phyloP scores from a whole-genome alignment of 441 rosid species.

The Dalechampia spathulata region DNA sequence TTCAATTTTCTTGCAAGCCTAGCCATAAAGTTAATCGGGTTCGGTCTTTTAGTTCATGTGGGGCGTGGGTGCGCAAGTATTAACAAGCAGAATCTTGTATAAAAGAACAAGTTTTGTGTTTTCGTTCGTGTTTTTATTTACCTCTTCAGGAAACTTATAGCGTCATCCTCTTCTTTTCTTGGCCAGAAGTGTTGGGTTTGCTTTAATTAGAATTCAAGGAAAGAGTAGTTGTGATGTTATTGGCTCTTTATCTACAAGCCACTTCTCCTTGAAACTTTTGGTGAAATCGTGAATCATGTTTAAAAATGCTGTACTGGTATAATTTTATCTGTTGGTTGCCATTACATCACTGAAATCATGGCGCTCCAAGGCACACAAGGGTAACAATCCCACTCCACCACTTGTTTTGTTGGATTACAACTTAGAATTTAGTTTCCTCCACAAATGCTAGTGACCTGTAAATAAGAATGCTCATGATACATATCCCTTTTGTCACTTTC shows the following conservation, averaged over 20 bases:
- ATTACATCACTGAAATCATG: neutral
- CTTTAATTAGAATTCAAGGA: constrained; percentile 37
- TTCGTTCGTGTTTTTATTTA: neutral
- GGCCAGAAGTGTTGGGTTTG: constrained; percentile 11
- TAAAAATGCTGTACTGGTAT: neutral
- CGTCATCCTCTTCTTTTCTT: constrained; percentile 3
- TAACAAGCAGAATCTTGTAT: too few relatives aligned
- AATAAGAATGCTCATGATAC: neutral
- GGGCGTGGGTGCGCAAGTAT: too few relatives aligned
- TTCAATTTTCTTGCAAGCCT: too few relatives aligned
- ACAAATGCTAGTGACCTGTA: constrained; percentile 1
- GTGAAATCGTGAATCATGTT: neutral
- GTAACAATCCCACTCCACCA: neutral
- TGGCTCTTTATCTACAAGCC: constrained; percentile 9
- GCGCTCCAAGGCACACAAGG: too few relatives aligned
- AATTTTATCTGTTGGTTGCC: neutral
- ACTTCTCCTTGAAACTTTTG: constrained; percentile 9
- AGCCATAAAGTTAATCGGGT: too few relatives aligned
- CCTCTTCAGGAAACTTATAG: constrained; percentile 7
- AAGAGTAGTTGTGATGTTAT: constrained; percentile 12
- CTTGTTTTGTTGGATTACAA: neutral
- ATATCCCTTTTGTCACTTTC: too few relatives aligned
- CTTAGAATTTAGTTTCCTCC: constrained; percentile 2
- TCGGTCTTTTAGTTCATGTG: too few relatives aligned
- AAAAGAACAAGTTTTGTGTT: too few relatives aligned